A percentile compares a stretch with the other conserved stretches of the same genome.
These are phyloP conservation scores for Choiromyces venosus DNA, from an alignment of 495 filamentous ascomycete species.

Conservation along the genomic window DNA sequence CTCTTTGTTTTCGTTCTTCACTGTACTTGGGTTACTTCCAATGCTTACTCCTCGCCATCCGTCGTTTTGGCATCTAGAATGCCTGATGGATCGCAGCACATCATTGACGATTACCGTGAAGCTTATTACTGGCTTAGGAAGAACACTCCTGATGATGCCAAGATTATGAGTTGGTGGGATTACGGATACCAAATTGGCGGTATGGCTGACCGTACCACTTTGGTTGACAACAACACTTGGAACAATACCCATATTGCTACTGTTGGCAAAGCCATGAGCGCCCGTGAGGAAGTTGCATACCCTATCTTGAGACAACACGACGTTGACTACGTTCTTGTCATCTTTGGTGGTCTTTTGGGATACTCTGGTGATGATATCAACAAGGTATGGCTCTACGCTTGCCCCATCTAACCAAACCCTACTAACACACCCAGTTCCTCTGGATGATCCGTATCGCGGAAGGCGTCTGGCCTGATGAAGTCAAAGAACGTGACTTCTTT, in stretches of 20 bases:
- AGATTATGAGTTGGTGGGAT: constrained; percentile 99
- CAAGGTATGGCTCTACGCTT: constrained; percentile 50
- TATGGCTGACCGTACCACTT: constrained; percentile 95
- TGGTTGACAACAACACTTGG: constrained; percentile 99
- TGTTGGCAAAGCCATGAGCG: constrained; percentile 98
- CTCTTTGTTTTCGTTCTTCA: constrained; percentile 91
- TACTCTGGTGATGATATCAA: constrained; percentile 99
- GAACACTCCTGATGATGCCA: constrained; percentile 88
- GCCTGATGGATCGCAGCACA: constrained; percentile 93
- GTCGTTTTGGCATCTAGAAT: constrained; percentile 89
- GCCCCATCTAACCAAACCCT: neutral
- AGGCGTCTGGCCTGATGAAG: constrained; percentile 98
- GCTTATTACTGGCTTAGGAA: constrained; percentile 99
- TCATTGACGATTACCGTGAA: constrained; percentile 99
- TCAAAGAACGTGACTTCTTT: constrained; percentile 96
- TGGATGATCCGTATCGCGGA: constrained; percentile 99
- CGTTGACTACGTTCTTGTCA: constrained; percentile 95
- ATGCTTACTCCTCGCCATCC: constrained; percentile 96
- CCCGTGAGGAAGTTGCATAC: constrained; percentile 94
- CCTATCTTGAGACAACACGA: constrained; percentile 97
- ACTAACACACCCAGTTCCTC: constrained; percentile 57
- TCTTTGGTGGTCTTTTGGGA: constrained; percentile 91
- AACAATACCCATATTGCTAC: constrained; percentile 99
- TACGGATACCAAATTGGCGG: constrained; percentile 99
- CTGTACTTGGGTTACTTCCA: constrained; percentile 99